Conservation (phyloP, 352 stramenopile genomes). For the Saprolegnia parasitica region DNA sequence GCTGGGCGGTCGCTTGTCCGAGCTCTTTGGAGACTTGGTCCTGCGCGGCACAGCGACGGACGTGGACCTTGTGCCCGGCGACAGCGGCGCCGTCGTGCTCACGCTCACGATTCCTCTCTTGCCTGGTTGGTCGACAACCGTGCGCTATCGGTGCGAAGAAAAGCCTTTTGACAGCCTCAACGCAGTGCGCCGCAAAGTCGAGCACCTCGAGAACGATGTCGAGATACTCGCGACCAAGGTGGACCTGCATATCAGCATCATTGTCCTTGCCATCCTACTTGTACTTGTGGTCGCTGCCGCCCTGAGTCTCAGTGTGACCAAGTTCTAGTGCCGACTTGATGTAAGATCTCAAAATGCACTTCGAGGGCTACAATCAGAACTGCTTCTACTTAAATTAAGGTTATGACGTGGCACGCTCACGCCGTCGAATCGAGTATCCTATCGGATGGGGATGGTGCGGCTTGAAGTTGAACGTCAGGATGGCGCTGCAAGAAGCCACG, state of each 20-base stretch:
- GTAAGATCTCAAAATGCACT: too few species aligned
- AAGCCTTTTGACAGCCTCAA: neutral
- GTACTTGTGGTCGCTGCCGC: too few species aligned
- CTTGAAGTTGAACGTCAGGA: conserved; percentile 6
- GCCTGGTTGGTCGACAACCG: neutral
- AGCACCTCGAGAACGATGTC: neutral
- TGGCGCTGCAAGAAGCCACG: conserved; percentile 22
- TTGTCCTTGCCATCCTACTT: neutral
- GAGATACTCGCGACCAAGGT: neutral
- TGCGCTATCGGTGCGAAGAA: neutral
- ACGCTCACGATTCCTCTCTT: conserved; percentile 1
- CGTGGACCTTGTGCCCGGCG: neutral
- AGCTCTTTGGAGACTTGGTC: too few species aligned
- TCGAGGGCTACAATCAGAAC: too few species aligned
- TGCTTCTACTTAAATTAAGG: too few species aligned
- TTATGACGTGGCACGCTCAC: too few species aligned
- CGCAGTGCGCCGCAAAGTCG: neutral
- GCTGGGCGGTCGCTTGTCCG: too few species aligned
- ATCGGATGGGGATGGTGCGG: neutral
- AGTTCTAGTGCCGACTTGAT: too few species aligned
- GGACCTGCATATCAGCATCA: neutral
- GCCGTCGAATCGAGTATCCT: too few species aligned
- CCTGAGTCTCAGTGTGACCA: too few species aligned
- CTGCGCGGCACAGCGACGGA: too few species aligned
- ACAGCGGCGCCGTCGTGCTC: conserved; percentile 4